A percentile compares a stretch with the other conserved stretches of the same genome.
Conservation (phyloP, 805 yeast species). For the Blastobotrys muscicola region DNA sequence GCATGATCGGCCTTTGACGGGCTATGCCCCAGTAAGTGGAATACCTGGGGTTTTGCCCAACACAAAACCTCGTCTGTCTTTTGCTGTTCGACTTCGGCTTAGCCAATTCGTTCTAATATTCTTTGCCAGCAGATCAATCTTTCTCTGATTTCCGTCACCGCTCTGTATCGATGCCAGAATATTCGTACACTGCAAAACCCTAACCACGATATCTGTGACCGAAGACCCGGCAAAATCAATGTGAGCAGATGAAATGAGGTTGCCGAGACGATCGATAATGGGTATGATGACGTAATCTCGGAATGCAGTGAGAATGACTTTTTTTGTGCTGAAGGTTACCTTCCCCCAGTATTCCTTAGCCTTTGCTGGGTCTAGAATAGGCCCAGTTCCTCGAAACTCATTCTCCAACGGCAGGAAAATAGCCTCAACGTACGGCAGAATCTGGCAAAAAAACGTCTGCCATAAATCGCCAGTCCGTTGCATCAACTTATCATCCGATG, state of each 20-base stretch:
- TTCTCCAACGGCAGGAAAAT: constrained; percentile 50
- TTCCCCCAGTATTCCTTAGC: constrained; percentile 29
- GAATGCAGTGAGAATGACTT: constrained; percentile 25
- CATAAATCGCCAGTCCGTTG: constrained; percentile 36
- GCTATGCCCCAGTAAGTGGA: too few relatives aligned
- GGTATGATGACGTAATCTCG: constrained; percentile 30
- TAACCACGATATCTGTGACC: constrained; percentile 21
- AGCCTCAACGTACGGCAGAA: constrained; percentile 51
- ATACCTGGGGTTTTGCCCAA: neutral
- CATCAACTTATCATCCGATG: constrained; percentile 22
- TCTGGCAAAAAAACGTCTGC: constrained; percentile 46
- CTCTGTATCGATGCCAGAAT: constrained; percentile 44
- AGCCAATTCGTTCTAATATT: constrained; percentile 21
- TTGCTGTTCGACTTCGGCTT: constrained; percentile 20
- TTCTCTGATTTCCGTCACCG: constrained; percentile 45
- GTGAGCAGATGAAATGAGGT: constrained; percentile 5
- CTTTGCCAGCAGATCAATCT: constrained; percentile 43
- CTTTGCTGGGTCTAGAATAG: constrained; percentile 29
- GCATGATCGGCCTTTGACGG: too few relatives aligned
- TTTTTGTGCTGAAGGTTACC: constrained; percentile 19
- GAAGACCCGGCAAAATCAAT: constrained; percentile 3
- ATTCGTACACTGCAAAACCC: constrained; percentile 54
- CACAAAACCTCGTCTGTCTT: constrained; percentile 24
- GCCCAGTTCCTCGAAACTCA: constrained; percentile 39
- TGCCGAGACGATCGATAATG: constrained; percentile 18